Evolutionary conservation across 2,329 filamentous ascomycete species (phyloP).

Genomic region (Diaporthe helianthi): DNA sequence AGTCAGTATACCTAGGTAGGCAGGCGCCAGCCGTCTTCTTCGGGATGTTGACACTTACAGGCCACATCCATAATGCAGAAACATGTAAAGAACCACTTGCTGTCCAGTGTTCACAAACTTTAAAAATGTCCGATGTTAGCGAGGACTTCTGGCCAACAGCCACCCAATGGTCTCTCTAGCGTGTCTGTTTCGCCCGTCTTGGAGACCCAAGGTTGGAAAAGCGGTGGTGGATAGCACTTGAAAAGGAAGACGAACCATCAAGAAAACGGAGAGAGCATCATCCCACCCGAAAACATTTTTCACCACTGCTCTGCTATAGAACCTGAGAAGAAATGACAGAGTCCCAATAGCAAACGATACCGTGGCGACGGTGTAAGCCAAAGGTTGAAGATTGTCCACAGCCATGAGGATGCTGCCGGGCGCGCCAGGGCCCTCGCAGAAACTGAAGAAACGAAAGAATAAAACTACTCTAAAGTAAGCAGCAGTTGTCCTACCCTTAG

Average conservation of each 20-base stretch:
- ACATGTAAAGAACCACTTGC: not conserved
- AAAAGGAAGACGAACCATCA: not conserved
- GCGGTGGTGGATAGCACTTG: not conserved
- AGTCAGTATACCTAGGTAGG: not conserved
- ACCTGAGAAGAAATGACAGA: not conserved
- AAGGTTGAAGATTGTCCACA: not conserved
- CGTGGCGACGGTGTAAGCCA: not conserved
- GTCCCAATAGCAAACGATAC: not conserved
- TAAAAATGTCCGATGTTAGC: not conserved
- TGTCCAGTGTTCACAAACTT: not conserved
- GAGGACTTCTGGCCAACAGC: rapidly evolving
- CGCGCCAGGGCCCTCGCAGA: not conserved
- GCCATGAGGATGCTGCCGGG: not conserved
- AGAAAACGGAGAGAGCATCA: not conserved
- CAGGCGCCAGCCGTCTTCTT: no score
- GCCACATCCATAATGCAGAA: not conserved
- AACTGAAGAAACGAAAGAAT: not conserved
- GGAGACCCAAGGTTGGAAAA: no score
- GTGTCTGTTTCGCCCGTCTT: not conserved
- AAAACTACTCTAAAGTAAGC: not conserved
- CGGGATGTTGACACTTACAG: not conserved
- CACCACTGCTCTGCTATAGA: not conserved
- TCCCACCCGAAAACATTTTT: conserved; percentile 10
- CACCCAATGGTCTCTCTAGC: no score
- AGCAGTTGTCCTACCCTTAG: no score